phyloP scores from a whole-genome alignment of 2,329 filamentous ascomycete genomes.

The Penicillium sp. region DNA sequence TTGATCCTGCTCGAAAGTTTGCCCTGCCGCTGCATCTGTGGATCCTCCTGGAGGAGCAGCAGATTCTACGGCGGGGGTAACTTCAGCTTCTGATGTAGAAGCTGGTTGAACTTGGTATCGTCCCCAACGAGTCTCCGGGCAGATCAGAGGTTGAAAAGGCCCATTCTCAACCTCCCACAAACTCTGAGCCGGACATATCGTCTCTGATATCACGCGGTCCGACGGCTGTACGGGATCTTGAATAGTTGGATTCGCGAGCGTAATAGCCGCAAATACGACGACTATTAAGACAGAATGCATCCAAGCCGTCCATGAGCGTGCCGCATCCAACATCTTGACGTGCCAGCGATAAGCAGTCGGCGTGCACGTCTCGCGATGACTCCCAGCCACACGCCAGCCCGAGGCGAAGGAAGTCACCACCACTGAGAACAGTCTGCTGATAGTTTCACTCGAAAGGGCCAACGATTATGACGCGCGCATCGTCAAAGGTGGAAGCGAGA shows the following conservation, averaged over 20 bases:
- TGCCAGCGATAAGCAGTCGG: background rate
- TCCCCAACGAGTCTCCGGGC: conserved; percentile 13
- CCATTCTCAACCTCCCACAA: conserved; percentile 15
- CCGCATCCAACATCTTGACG: conserved; percentile 13
- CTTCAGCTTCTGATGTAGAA: background rate
- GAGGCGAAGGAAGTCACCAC: background rate
- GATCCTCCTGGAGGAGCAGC: conserved; percentile 2
- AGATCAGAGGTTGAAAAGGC: conserved; percentile 14
- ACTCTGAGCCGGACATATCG: conserved; percentile 12
- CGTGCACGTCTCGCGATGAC: background rate
- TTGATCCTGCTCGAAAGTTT: conserved; percentile 35
- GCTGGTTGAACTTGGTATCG: background rate
- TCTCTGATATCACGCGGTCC: background rate
- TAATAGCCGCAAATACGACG: conserved; percentile 2
- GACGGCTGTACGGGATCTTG: conserved; percentile 1
- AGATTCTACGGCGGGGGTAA: conserved; percentile 1
- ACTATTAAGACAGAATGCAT: conserved; percentile 7
- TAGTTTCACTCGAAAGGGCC: background rate
- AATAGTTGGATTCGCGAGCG: conserved; percentile 1
- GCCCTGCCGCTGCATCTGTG: background rate
- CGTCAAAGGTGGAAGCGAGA: conserved; percentile 10
- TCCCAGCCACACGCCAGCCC: conserved; percentile 1
- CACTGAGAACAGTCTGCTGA: background rate
- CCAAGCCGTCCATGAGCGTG: conserved; percentile 9
- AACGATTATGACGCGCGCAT: conserved; percentile 16